These are phyloP conservation scores for Fraxinus angustifolia DNA, from an alignment of 305 asterid species.

Conservation along the genomic window DNA sequence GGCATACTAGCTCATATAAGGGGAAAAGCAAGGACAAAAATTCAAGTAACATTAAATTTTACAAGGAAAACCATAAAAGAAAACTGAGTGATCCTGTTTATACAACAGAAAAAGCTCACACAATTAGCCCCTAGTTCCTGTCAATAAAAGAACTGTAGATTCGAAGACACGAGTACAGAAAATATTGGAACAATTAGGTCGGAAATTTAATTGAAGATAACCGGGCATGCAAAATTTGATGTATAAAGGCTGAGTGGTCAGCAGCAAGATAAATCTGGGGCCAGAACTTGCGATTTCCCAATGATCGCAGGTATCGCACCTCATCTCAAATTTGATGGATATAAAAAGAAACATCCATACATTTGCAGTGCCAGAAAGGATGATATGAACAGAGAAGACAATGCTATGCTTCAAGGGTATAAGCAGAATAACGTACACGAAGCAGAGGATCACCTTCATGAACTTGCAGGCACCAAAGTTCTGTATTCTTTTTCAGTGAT, in stretches of 20 bases:
- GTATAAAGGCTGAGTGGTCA: not conserved
- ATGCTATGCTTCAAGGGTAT: not conserved
- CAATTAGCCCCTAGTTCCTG: not conserved
- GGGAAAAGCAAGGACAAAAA: not conserved
- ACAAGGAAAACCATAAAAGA: not conserved
- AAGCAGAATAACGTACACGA: not conserved
- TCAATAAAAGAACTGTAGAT: not conserved
- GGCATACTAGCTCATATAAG: not conserved
- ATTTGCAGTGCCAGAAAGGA: not conserved
- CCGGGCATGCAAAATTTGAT: not conserved
- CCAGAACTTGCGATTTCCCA: not conserved
- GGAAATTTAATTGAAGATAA: not conserved
- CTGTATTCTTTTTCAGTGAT: slow-evolving; percentile 76
- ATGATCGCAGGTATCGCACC: not conserved
- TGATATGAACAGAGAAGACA: not conserved
- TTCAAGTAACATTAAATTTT: not conserved
- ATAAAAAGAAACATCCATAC: not conserved
- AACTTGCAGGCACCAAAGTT: slow-evolving; percentile 51
- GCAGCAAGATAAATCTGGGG: not conserved
- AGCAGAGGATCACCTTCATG: slow-evolving; percentile 23
- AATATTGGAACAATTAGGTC: not conserved
- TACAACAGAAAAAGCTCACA: not conserved
- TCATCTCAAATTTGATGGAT: not conserved
- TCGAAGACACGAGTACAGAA: not conserved
- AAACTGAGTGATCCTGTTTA: not conserved